phyloP scores from a whole-genome alignment of 2,329 filamentous ascomycete species.

The Teratosphaeria nubilosa region DNA sequence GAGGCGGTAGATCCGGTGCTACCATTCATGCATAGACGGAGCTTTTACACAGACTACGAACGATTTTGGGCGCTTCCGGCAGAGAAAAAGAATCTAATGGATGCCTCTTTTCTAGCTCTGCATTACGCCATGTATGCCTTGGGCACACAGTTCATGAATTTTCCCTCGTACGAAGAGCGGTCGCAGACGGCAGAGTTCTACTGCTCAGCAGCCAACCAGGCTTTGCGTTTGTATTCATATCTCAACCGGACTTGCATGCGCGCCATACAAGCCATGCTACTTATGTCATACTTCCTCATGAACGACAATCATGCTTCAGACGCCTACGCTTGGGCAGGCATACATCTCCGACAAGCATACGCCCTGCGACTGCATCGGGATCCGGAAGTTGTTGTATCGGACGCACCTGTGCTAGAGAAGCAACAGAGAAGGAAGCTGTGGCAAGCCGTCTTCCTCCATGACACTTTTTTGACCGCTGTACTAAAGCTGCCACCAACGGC shows the following conservation, averaged over 20 bases:
- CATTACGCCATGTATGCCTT: slow-evolving; percentile 69
- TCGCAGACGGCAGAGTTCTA: slow-evolving; percentile 75
- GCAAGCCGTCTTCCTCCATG: slow-evolving; percentile 72
- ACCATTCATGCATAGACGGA: slow-evolving; percentile 66
- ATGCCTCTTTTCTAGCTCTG: slow-evolving; percentile 60
- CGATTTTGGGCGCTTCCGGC: slow-evolving; percentile 59
- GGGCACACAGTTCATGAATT: slow-evolving; percentile 65
- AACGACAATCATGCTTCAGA: slow-evolving; percentile 79
- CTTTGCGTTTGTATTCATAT: slow-evolving; percentile 64
- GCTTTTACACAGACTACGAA: slow-evolving; percentile 69
- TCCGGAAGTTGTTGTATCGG: slow-evolving; percentile 60
- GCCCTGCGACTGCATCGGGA: slow-evolving; percentile 74
- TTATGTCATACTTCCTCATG: slow-evolving; percentile 76
- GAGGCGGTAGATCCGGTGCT: slow-evolving; percentile 66
- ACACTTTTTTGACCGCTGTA: slow-evolving; percentile 70
- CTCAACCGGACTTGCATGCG: slow-evolving; percentile 63
- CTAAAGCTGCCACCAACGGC: slow-evolving; percentile 67
- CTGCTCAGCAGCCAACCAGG: slow-evolving; percentile 66
- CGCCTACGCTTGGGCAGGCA: slow-evolving; percentile 72
- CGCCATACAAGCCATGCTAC: slow-evolving; percentile 69
- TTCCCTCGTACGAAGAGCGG: slow-evolving; percentile 47
- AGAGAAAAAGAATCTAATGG: slow-evolving; percentile 49
- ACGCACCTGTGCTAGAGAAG: slow-evolving; percentile 60
- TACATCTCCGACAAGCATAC: slow-evolving; percentile 67
- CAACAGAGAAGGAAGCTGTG: slow-evolving; percentile 70